phyloP scores from a whole-genome alignment of 208 protist genomes.

The Leishmania guyanensis region DNA sequence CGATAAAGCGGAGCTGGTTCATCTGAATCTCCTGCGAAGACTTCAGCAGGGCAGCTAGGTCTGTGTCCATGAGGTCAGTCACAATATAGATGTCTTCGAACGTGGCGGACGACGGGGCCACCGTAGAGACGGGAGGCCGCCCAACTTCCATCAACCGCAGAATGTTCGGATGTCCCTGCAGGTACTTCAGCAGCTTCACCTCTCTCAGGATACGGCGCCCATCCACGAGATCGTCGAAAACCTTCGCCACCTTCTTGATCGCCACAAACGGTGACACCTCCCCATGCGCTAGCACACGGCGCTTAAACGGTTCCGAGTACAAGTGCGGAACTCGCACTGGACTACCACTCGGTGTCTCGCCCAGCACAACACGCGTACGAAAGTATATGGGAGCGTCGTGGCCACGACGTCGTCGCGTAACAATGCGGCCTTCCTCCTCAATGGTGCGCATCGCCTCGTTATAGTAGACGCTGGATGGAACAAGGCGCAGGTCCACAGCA shows the following conservation, averaged over 20 bases:
- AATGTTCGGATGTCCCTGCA: constrained; percentile 93
- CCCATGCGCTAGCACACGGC: constrained; percentile 23
- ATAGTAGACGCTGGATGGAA: constrained; percentile 41
- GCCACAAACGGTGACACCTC: constrained; percentile 77
- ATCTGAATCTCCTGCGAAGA: constrained; percentile 83
- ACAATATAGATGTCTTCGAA: constrained; percentile 87
- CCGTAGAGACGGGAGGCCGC: constrained; percentile 71
- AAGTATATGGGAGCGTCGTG: constrained; percentile 24
- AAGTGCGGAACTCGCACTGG: constrained; percentile 35
- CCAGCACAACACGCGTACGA: constrained; percentile 14
- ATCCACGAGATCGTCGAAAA: constrained; percentile 94
- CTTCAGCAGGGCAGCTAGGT: constrained; percentile 95
- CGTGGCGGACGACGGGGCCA: constrained; percentile 35
- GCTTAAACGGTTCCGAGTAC: constrained; percentile 36
- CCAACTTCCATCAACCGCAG: constrained; percentile 91
- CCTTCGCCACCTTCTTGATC: constrained; percentile 96
- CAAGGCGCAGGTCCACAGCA: constrained; percentile 56
- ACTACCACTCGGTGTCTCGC: background rate
- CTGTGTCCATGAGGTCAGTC: constrained; percentile 92
- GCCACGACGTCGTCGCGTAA: constrained; percentile 21
- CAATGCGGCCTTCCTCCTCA: constrained; percentile 36
- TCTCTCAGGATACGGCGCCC: constrained; percentile 94
- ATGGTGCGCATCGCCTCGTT: constrained; percentile 30
- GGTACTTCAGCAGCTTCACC: constrained; percentile 87
- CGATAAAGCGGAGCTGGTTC: constrained; percentile 96